phyloP scores from a whole-genome alignment of 2,329 filamentous ascomycete genomes.

The Penicillium sp. region DNA sequence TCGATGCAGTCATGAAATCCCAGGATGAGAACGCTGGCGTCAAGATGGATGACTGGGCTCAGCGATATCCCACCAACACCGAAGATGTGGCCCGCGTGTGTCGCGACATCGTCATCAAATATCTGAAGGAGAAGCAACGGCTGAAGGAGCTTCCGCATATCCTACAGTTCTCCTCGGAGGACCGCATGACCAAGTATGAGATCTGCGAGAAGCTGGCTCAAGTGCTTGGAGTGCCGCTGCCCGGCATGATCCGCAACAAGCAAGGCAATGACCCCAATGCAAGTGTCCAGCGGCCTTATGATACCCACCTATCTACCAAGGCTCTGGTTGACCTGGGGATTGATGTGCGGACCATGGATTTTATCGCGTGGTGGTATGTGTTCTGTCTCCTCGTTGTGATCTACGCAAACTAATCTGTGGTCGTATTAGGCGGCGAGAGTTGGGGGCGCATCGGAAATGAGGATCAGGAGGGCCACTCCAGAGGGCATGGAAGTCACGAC shows the following conservation, averaged over 20 bases:
- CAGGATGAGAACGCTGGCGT: slow-evolving; percentile 61
- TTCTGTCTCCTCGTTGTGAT: too few species aligned
- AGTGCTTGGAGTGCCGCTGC: slow-evolving; percentile 71
- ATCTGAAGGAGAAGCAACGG: slow-evolving; percentile 53
- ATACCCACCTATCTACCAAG: slow-evolving; percentile 80
- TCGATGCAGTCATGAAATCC: slow-evolving; percentile 72
- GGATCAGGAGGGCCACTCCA: too few species aligned
- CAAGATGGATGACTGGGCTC: slow-evolving; percentile 82
- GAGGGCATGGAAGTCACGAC: too few species aligned
- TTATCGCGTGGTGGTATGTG: slow-evolving; percentile 72
- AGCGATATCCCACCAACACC: slow-evolving; percentile 84
- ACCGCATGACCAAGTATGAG: slow-evolving; percentile 83
- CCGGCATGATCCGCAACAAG: slow-evolving; percentile 63
- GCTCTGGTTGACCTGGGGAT: slow-evolving; percentile 70
- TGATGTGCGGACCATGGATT: slow-evolving; percentile 69
- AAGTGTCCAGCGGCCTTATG: slow-evolving; percentile 74
- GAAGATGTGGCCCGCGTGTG: slow-evolving; percentile 80
- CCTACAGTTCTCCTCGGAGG: slow-evolving; percentile 83
- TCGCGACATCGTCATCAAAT: slow-evolving; percentile 69
- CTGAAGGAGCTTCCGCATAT: slow-evolving; percentile 61
- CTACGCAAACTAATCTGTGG: too few species aligned
- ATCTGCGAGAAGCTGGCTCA: slow-evolving; percentile 76
- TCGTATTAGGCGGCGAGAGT: too few species aligned
- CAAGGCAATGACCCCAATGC: slow-evolving; percentile 70
- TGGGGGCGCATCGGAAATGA: too few species aligned